Base-by-base conservation (phyloP, 2,329 filamentous ascomycete species). In the Fonsecaea erecta region DNA sequence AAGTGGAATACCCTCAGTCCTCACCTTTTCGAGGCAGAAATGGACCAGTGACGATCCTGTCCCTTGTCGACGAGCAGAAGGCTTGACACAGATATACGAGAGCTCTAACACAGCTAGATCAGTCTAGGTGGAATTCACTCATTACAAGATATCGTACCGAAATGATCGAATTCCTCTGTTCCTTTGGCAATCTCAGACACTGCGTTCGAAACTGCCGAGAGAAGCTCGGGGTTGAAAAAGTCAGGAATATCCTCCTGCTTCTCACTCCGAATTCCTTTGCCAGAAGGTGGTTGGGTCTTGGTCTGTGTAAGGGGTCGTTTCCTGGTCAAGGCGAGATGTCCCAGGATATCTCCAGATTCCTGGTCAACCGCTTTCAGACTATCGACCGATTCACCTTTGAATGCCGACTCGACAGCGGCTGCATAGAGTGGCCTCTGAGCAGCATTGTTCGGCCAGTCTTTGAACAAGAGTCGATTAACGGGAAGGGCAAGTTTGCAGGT, bases 341-440 rank as follows among this genome's bases (percentile, higher is more conserved):
- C 55, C 16, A 58, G 18, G 21, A 58, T 48, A 8, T 58, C 55
- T 18, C 40, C 40, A n/a, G 34, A 16, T 12, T 16, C 12, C 12
- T 43, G 14, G 37, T 46, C 37, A 26, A 58, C 26, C 1, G 40
- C 8, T 48, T 58, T 58, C 21, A 43, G 26, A 32, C 30, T n/a
- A 16, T 48, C 55, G 37, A 48, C 37, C 11, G 4, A 14, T 26
- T 43, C 55, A 26, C 24, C 55, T 16, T 43, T 21, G 37, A 58
- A 58, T 16, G 21, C 55, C n/a, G 16, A 8, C 24, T 34, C 24
- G 16, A 48, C 30, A 8, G 55, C 55, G 18, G 21, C 30, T 32
- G 21, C 37, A 12, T 58, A 58, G 12, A 46, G 55, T 16, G 55
- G 55, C 32, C 43, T 58, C 24, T 58, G 55, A 11, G 55, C 55